Base-by-base conservation (phyloP, 768 basidiomycete species). In the Tricholoma bakamatsutake region DNA sequence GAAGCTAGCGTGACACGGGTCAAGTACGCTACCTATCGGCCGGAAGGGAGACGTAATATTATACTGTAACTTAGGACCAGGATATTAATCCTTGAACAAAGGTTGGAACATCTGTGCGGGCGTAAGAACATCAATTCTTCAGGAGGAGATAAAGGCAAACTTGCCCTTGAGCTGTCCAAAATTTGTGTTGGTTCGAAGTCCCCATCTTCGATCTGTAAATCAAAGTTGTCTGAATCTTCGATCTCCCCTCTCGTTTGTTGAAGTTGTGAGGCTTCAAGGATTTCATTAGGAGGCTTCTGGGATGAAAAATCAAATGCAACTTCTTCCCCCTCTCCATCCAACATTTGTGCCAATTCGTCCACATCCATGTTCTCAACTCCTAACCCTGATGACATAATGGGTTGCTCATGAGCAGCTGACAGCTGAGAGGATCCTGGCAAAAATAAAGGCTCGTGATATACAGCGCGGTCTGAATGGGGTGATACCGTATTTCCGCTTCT, bases 301-400 rank as follows among this genome's bases (percentile, higher is more conserved):
- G 71, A 71, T 18, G 67, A 59, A 34, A 67, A 66, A 39, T 70
- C 71, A 55, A 73, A 75, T 18, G 69, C 71, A 3, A 79, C 78
- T 61, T 86, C 84, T 57, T 81, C 80, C 10, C 77, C 83, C 2
- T 84, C 82, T 27, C 74, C 83, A 52, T 82, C 81, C 17, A 86
- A 67, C 73, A 87, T 75, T 24, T 77, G 81, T 18, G 71, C 75
- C 34, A 90, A 67, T 64, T 89, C 87, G 21, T 81, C 77, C 5
- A 68, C 75, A 56, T 76, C 72, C 87, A 90, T 88, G 57, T 76
- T 64, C 62, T 88, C 87, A 21, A 85, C 73, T 2, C 84, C 87
- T 28, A 91, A 70, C 4, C 88, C 88, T 1, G 84, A 82, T 27
- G 74, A 76, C 35, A 75, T 75, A 45, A 90, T 73, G 5, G 75